Evolutionary conservation across 73 alveolate genomes (phyloP), one percentile per base, ranked within the genome.

Genomic region (Paramecium tetraurelia): DNA sequence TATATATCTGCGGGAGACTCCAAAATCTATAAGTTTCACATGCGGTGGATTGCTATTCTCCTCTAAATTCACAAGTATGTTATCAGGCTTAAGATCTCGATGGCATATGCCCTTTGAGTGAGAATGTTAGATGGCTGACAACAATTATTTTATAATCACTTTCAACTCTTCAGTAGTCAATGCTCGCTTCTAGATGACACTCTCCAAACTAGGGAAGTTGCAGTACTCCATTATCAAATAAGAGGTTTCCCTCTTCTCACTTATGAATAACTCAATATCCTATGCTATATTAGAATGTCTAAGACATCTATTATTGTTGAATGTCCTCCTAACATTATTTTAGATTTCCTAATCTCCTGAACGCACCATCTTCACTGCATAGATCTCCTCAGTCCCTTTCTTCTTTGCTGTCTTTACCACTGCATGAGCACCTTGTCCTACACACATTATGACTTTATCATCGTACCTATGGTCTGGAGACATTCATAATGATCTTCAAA

Each of bases 31-130:
- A 24, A 80, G 29, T 63, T 80, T 80, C 3, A 80, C 46, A 24
- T 27, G 43, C 12, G 76, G 38, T 38, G 35, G 44, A 11, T 36
- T 63, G 46, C 75, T 46, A 36, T 72, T 21, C 18, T 72, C 59
- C 6, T 31, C 10, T 2, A 80, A 12, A 11, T 80, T 41, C 4
- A 89, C 88, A 22, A 89, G 58, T 7, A 89, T 71, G 35, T 89
- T 89, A 48, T 89, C 94, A 16, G 94, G 94, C 18, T 89, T 89
- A 20, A 89, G 71, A 20, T 89, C 94, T 50, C 94, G 43, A 89
- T 89, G 94, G 29, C 94, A 89, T 7, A 89, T 89, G 11, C 94
- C 94, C 20, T 89, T 83, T 3, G 59, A 59, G 48, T 89, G 94
- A 8, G 84, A 22, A 71, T 89, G 87, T 3, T 71, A 77, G 7